These are phyloP conservation scores for Trametes punicea DNA, from an alignment of 768 basidiomycete species.

Conservation along the genomic window DNA sequence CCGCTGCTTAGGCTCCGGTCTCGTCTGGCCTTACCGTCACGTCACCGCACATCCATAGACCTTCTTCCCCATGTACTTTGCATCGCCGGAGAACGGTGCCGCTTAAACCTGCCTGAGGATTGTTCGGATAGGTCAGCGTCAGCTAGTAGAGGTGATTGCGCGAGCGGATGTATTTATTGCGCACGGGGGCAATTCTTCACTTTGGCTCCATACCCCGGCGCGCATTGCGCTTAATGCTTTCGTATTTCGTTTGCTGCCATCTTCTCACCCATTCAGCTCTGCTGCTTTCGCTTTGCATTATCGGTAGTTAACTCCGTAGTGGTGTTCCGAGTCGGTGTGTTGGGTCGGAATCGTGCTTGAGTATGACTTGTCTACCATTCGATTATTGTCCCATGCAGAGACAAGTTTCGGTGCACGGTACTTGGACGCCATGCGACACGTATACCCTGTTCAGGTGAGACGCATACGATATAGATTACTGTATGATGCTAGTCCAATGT, in stretches of 20 bases:
- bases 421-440: background rate
- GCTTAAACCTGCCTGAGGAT: background rate
- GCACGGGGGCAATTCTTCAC: background rate
- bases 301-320: slow-evolving; percentile 5
- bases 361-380: background rate
- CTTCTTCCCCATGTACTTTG: slow-evolving; percentile 14
- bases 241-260: slow-evolving; percentile 6
- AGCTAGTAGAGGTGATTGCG: slow-evolving; percentile 1
- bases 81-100: background rate
- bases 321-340: slow-evolving; percentile 8
- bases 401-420: background rate
- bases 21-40: background rate
- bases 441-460: slow-evolving; percentile 12
- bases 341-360: background rate
- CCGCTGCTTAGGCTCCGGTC: slow-evolving; percentile 14
- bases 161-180: slow-evolving; percentile 14
- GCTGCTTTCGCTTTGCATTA: background rate
- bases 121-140: slow-evolving; percentile 1
- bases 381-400: background rate
- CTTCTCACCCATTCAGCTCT: background rate
- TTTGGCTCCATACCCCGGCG: slow-evolving; percentile 1
- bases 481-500: slow-evolving; percentile 13
- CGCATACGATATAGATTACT: slow-evolving; percentile 11
- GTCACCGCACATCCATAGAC: slow-evolving; percentile 14
- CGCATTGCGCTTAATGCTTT: slow-evolving; percentile 3